phyloP scores from a whole-genome alignment of 2,329 filamentous ascomycete genomes.

The Phialocephala sp. region DNA sequence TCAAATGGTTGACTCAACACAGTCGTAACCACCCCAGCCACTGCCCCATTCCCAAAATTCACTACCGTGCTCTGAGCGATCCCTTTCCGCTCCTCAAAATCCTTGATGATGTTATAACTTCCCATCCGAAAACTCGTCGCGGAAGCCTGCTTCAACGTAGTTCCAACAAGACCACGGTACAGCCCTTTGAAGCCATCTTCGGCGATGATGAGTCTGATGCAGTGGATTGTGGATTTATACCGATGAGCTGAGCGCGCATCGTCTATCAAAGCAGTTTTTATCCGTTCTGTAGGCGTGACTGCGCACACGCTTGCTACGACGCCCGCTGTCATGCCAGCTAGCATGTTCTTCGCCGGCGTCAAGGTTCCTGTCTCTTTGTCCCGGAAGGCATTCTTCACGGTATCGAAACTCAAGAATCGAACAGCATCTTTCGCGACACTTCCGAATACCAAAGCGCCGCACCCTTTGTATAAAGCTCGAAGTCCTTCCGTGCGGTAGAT shows the following conservation, averaged over 20 bases:
- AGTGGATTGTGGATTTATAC: constrained; percentile 44
- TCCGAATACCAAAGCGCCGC: constrained; percentile 32
- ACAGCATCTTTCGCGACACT: constrained; percentile 66
- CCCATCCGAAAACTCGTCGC: constrained; percentile 56
- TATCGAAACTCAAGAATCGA: constrained; percentile 69
- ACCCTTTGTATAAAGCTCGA: constrained; percentile 52
- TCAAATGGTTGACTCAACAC: constrained; percentile 66
- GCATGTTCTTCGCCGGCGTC: constrained; percentile 60
- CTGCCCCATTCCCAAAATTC: constrained; percentile 66
- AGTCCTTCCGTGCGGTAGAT: constrained; percentile 62
- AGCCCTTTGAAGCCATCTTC: constrained; percentile 50
- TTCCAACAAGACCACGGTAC: constrained; percentile 52
- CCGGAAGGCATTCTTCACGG: constrained; percentile 62
- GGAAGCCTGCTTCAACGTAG: constrained; percentile 54
- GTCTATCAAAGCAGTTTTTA: constrained; percentile 66
- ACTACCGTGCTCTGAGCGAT: constrained; percentile 49
- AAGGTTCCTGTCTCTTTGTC: constrained; percentile 60
- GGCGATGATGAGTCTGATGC: constrained; percentile 43
- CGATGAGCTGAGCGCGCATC: constrained; percentile 32
- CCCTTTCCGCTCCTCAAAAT: constrained; percentile 49
- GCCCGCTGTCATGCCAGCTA: constrained; percentile 68
- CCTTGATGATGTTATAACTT: constrained; percentile 54
- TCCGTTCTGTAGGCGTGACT: constrained; percentile 70
- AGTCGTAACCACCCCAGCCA: constrained; percentile 66
- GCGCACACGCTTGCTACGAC: constrained; percentile 66